These are phyloP conservation scores for Bigelowiella natans DNA, from an alignment of 78 protist genomes.

Conservation along the genomic window DNA sequence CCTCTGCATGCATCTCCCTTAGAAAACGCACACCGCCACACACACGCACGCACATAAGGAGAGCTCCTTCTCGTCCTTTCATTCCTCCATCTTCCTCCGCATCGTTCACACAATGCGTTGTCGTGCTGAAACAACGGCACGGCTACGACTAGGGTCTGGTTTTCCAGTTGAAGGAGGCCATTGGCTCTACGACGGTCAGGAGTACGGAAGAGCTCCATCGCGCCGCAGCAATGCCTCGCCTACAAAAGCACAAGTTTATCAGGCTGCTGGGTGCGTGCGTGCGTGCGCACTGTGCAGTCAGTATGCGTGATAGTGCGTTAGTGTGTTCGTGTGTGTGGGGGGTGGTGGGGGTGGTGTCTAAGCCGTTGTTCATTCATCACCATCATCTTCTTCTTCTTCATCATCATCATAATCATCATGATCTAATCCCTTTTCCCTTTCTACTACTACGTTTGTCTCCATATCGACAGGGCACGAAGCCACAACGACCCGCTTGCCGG, in stretches of 20 bases:
- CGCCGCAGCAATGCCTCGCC: background rate
- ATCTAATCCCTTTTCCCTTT: too few relatives aligned
- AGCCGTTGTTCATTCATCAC: too few relatives aligned
- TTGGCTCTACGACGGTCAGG: background rate
- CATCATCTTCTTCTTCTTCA: too few relatives aligned
- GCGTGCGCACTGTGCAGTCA: too few relatives aligned
- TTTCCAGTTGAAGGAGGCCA: constrained; percentile 4
- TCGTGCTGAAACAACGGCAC: background rate
- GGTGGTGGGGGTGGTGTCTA: too few relatives aligned
- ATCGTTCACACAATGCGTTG: background rate
- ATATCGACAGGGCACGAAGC: too few relatives aligned
- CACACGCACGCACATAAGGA: background rate
- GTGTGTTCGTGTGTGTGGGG: too few relatives aligned
- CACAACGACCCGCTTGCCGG: constrained; percentile 34
- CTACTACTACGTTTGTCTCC: too few relatives aligned
- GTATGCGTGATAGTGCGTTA: too few relatives aligned
- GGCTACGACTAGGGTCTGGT: background rate
- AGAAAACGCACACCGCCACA: background rate
- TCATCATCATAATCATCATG: too few relatives aligned
- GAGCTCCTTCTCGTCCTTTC: background rate
- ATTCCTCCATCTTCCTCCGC: background rate
- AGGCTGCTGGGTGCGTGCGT: too few relatives aligned
- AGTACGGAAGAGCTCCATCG: background rate
- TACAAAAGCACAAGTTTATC: too few relatives aligned
- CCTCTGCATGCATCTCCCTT: background rate